Base-by-base conservation (phyloP, 2,329 filamentous ascomycete genomes). In the Aspergillus fumigatiaffinis region DNA sequence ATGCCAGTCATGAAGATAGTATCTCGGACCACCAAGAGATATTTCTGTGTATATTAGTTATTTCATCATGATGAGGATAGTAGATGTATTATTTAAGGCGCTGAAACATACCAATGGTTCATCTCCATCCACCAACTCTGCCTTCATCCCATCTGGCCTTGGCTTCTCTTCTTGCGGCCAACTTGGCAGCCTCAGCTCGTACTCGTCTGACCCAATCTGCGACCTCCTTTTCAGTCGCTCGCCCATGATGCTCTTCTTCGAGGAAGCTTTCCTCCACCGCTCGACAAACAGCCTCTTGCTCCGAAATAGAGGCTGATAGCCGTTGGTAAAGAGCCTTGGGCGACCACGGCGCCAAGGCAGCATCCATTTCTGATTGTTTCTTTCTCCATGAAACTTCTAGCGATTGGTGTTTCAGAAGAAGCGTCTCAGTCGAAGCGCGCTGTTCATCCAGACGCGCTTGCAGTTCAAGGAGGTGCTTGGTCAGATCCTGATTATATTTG, bases 101-200 rank as follows among this genome's bases (percentile, higher is more conserved):
- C 53, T 50, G 53, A 55, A 32, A 47, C 50, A 38, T 49, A 49
- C 17, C 23, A 41, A 20, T 21, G 26, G 2, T 38, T 85, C 79
- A 93, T 68, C 93, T 84, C 94, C 94, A 97, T 0, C 94, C 94
- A 10, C 93, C 93, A 35, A 97, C 93, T 64, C 93, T 82, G 25
- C 93, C 92, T 76, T 97, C 93, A 72, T 97, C 94, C 94, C 94
- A 97, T 66, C 94, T 83, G 68, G 92, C 89, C 74, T 92, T 96
- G 63, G 91, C 84, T 78, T 97, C 94, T 69, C 88, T 86, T 57
- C 94, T 82, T 54, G 92, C 79, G 69, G 94, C 95, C 60, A 88
- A 87, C 56, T 89, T 78, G 65, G 89, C 89, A 70, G 87, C 90
- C 9, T 89, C 90, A 65, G 93, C 92, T 64, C 91, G 82, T 62